Evolutionary conservation across 2,329 filamentous ascomycete species (phyloP).

Genomic region (Paracoccidioides lutzii): DNA sequence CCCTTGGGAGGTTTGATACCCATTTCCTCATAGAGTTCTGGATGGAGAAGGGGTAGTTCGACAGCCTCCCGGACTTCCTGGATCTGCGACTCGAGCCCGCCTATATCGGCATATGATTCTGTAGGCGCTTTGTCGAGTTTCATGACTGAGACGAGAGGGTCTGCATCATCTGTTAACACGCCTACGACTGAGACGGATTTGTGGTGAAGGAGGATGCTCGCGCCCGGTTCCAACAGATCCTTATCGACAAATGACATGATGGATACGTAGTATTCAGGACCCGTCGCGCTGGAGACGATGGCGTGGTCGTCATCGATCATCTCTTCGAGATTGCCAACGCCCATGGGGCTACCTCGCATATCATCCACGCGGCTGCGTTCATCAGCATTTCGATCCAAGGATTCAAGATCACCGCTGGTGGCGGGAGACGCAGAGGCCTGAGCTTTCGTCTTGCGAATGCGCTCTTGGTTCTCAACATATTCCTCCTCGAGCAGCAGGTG

Average conservation of each 20-base stretch:
- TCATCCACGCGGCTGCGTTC: conserved; percentile 92
- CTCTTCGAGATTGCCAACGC: conserved; percentile 92
- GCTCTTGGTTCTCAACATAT: conserved; percentile 98
- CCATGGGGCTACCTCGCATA: conserved; percentile 97
- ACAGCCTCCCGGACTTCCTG: conserved; percentile 97
- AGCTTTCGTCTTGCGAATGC: conserved; percentile 79
- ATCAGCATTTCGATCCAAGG: conserved; percentile 79
- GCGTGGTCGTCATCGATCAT: conserved; percentile 99
- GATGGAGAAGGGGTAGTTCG: conserved; percentile 85
- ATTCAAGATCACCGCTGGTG: conserved; percentile 53
- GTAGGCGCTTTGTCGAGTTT: conserved; percentile 98
- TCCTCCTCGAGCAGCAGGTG: conserved; percentile 94
- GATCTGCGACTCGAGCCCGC: conserved; percentile 86
- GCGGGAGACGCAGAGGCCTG: conserved; percentile 53
- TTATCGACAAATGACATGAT: conserved; percentile 99
- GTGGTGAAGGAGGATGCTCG: conserved; percentile 88
- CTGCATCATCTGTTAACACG: conserved; percentile 89
- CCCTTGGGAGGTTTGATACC: conserved; percentile 99
- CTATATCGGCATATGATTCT: conserved; percentile 96
- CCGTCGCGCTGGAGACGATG: conserved; percentile 93
- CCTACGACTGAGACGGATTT: conserved; percentile 97
- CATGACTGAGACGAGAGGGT: conserved; percentile 95
- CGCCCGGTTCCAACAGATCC: conserved; percentile 88
- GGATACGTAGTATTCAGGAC: conserved; percentile 96
- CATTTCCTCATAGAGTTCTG: conserved; percentile 98